Evolutionary conservation across 2,329 filamentous ascomycete species (phyloP).

Genomic region (Didymella sp.): DNA sequence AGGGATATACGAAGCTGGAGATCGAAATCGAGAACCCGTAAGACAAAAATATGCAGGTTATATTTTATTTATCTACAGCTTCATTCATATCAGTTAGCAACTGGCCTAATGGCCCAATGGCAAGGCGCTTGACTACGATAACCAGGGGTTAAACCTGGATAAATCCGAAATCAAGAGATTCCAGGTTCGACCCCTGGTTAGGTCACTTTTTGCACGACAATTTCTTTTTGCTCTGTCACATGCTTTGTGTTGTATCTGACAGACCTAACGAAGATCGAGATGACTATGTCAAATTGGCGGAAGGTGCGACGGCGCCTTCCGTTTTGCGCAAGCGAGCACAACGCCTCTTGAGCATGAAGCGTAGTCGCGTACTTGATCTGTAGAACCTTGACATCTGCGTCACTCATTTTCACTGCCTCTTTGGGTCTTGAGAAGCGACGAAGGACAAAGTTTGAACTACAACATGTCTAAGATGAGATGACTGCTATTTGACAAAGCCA

Average conservation of each 20-base stretch:
- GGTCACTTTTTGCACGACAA: neutral
- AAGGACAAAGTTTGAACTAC: neutral
- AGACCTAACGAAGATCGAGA: too few relatives aligned
- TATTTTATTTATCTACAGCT: neutral
- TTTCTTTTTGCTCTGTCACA: neutral
- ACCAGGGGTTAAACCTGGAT: too few relatives aligned
- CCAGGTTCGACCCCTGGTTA: slow-evolving; percentile 1
- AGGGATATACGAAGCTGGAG: too few relatives aligned
- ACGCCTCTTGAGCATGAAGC: too few relatives aligned
- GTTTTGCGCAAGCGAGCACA: too few relatives aligned
- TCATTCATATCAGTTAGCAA: neutral
- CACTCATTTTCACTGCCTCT: too few relatives aligned
- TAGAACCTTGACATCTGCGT: too few relatives aligned
- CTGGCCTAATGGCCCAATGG: slow-evolving; percentile 59
- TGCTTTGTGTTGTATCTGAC: too few relatives aligned
- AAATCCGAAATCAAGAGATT: neutral
- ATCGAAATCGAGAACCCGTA: too few relatives aligned
- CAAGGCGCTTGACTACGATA: slow-evolving; percentile 59
- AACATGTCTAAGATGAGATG: neutral
- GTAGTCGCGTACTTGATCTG: too few relatives aligned
- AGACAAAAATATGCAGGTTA: neutral
- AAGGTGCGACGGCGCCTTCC: neutral
- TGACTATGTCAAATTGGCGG: neutral
- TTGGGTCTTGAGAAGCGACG: neutral
- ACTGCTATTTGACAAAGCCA: neutral